Evolutionary conservation across 345 rosid genomes (phyloP).

Genomic region (Sapria himalayana): DNA sequence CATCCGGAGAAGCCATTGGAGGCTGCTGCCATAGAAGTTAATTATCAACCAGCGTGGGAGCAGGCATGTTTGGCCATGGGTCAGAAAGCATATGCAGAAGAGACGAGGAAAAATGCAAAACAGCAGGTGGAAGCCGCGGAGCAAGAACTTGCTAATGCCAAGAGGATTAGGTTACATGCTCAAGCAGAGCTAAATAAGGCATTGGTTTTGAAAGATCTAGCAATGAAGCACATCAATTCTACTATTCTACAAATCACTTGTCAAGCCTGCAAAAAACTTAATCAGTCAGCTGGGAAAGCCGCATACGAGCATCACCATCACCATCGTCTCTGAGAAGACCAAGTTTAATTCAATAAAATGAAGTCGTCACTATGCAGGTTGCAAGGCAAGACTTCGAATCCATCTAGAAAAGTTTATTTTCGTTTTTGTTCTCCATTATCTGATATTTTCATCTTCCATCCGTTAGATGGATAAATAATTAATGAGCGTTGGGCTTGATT

Average conservation of each 20-base stretch:
- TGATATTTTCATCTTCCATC: slow-evolving; percentile 4
- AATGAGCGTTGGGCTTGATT: no score
- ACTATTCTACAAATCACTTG: slow-evolving; percentile 62
- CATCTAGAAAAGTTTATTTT: slow-evolving; percentile 5
- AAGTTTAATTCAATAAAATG: no score
- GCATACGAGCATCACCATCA: no score
- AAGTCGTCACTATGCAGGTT: slow-evolving; percentile 16
- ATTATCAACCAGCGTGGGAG: slow-evolving; percentile 23
- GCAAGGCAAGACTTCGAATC: slow-evolving; percentile 5
- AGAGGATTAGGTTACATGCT: slow-evolving; percentile 57
- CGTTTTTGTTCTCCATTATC: no score
- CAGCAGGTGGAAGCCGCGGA: slow-evolving; percentile 66
- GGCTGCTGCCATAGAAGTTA: slow-evolving; percentile 10
- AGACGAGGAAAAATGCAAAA: slow-evolving; percentile 42
- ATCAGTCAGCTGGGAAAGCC: slow-evolving; percentile 30
- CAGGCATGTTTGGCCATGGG: slow-evolving; percentile 35
- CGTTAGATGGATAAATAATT: no score
- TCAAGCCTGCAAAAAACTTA: slow-evolving; percentile 45
- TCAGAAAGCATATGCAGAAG: slow-evolving; percentile 37
- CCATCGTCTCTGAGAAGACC: no score
- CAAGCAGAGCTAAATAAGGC: slow-evolving; percentile 62
- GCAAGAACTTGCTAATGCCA: slow-evolving; percentile 55
- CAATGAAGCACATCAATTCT: slow-evolving; percentile 39
- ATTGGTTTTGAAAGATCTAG: slow-evolving; percentile 30
- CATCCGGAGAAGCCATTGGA: slow-evolving; percentile 8